A percentile compares a stretch with the other conserved stretches of the same genome.
phyloP scores from a whole-genome alignment of 1,284 basidiomycete species.

The Ceratobasidium sp. region DNA sequence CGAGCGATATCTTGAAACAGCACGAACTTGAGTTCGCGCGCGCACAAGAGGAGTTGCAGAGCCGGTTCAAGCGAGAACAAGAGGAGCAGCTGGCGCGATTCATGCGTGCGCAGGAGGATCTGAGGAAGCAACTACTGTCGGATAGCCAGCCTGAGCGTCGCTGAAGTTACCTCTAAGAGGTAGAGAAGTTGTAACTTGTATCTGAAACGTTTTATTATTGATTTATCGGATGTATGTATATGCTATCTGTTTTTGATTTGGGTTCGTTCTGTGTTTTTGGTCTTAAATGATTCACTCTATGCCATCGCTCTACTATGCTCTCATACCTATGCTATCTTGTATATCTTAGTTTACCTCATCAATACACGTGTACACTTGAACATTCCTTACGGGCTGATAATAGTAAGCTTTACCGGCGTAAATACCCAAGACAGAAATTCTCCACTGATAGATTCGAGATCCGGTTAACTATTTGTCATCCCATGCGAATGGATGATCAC shows the following conservation, averaged over 20 bases:
- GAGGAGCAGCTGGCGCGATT: slow-evolving; percentile 39
- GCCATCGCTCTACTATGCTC: no score
- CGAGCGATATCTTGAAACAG: slow-evolving; percentile 13
- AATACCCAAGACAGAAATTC: no score
- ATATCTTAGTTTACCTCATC: not conserved
- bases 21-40: slow-evolving; percentile 38
- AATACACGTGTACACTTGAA: not conserved
- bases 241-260: not conserved
- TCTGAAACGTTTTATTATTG: slow-evolving; percentile 3
- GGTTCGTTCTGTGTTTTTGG: slow-evolving; percentile 4
- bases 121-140: slow-evolving; percentile 34
- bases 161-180: not conserved
- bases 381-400: no score
- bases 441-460: no score
- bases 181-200: slow-evolving; percentile 13
- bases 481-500: no score
- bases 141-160: not conserved
- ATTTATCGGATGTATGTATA: slow-evolving; percentile 21
- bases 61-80: slow-evolving; percentile 39
- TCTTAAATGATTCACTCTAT: not conserved
- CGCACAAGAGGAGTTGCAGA: slow-evolving; percentile 32
- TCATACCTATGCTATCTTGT: not conserved
- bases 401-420: no score
- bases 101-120: slow-evolving; percentile 31
- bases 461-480: no score